Base-by-base conservation (phyloP, 2,329 filamentous ascomycete species). In the Apiospora hydei region DNA sequence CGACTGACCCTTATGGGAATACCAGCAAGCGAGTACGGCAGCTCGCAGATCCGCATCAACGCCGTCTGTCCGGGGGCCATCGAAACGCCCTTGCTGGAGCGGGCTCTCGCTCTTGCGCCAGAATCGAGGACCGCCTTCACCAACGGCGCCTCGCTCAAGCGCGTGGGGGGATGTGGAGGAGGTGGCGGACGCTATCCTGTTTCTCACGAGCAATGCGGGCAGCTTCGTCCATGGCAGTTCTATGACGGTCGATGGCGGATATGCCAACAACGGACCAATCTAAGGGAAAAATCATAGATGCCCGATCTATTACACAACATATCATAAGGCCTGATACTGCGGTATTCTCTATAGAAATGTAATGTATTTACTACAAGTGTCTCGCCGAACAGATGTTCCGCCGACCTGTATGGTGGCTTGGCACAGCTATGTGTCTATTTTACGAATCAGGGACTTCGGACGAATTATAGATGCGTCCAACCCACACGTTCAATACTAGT, bases 11-110 rank as follows among this genome's bases (percentile, higher is more conserved):
- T 6, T 3, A 34, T 18, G 26, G 24, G 10, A 44, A 1, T 3
- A 8, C n/a, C 11, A 68, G 66, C 66, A 14, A 26, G 3, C 10
- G 66, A 68, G 5, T 68, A 68, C 24, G 66, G 41, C 16, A 26
- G n/a, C 41, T 68, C 66, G 6, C 66, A 68, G 41, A 68, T 68
- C n/a, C 66, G 66, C 41, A 68, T 68, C n/a, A 68, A 68, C 34
- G 66, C 41, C n/a, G 4, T 68, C 21, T 47, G 66, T 13, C 66
- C 66, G 0, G 66, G 66, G 7, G 24, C 66, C 13, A 47, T 68
- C 41, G n/a, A 68, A n/a, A 68, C 66, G 13, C 66, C 66, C 24
- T 4, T 68, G 41, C 13, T 47, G n/a, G 66, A 47, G 43, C 66
- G 66, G 14, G 18, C 18, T 8, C 0, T 68, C 14, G 66, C 13